A percentile compares a stretch with the other conserved stretches of the same genome.
Evolutionary conservation across 2,329 filamentous ascomycete genomes (phyloP).

Genomic region (Colletotrichum neosansevieriae): DNA sequence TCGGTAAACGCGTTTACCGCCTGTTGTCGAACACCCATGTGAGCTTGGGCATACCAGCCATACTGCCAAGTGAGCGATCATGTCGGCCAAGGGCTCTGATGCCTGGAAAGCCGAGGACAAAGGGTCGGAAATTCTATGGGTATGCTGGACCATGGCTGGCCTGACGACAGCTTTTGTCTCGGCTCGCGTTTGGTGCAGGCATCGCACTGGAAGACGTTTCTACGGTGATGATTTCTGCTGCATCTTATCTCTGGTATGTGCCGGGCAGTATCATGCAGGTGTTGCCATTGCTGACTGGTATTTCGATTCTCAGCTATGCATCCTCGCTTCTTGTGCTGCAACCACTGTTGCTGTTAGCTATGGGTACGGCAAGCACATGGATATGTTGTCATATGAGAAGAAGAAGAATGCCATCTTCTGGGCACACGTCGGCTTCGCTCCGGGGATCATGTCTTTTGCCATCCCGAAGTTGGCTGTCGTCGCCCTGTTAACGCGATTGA

Average conservation of each 20-base stretch:
- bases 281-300: background rate
- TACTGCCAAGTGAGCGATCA: background rate
- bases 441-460: conserved; percentile 53
- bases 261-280: too few relatives aligned
- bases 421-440: conserved; percentile 52
- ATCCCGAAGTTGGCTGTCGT: conserved; percentile 58
- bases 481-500: conserved; percentile 51
- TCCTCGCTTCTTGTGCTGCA: conserved; percentile 47
- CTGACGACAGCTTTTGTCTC: background rate
- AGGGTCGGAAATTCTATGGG: background rate
- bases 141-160: conserved; percentile 12
- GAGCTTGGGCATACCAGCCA: background rate
- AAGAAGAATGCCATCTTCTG: conserved; percentile 49
- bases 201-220: background rate
- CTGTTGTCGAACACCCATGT: background rate
- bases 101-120: conserved; percentile 13
- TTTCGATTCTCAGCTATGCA: background rate
- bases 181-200: conserved; percentile 4
- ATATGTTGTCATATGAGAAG: conserved; percentile 46
- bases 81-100: conserved; percentile 2
- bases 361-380: conserved; percentile 55
- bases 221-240: conserved; percentile 16
- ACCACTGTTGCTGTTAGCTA: conserved; percentile 49
- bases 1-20: background rate
- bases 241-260: conserved; percentile 11